A percentile compares a stretch with the other conserved stretches of the same genome.
Conservation (phyloP, 2,329 filamentous ascomycete genomes). For the Chrysosporium keratinophilum region DNA sequence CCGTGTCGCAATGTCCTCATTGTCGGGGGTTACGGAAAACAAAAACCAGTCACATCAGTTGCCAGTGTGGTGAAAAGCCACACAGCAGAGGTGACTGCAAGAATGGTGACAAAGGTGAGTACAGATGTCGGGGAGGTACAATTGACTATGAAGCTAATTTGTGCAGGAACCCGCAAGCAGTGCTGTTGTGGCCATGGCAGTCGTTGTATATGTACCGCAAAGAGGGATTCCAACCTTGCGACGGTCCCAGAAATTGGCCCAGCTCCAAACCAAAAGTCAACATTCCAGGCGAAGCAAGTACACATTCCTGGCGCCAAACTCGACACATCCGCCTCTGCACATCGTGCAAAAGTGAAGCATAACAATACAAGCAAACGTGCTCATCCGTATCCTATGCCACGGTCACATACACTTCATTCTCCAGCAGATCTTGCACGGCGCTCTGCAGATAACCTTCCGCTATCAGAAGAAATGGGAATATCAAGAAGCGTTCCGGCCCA, state of each 20-base stretch:
- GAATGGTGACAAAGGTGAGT: slow-evolving; percentile 27
- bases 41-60: slow-evolving; percentile 86
- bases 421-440: slow-evolving; percentile 39
- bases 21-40: slow-evolving; percentile 95
- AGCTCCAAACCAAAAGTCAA: slow-evolving; percentile 29
- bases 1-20: slow-evolving; percentile 94
- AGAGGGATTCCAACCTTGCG: slow-evolving; percentile 40
- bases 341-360: slow-evolving; percentile 56
- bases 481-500: slow-evolving; percentile 22
- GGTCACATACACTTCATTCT: slow-evolving; percentile 42
- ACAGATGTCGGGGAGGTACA: background rate
- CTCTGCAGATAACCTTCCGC: slow-evolving; percentile 44
- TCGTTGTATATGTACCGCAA: slow-evolving; percentile 19
- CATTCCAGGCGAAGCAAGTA: slow-evolving; percentile 44
- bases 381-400: slow-evolving; percentile 52
- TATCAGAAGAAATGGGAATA: slow-evolving; percentile 26
- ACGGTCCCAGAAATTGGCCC: slow-evolving; percentile 40
- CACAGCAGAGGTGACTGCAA: slow-evolving; percentile 31
- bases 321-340: slow-evolving; percentile 50
- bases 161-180: slow-evolving; percentile 14
- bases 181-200: slow-evolving; percentile 18
- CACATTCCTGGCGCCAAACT: slow-evolving; percentile 48
- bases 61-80: slow-evolving; percentile 86
- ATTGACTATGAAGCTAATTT: slow-evolving; percentile 15
- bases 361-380: slow-evolving; percentile 54